Percentiles rank a stretch among this genome's conserved stretches.
Evolutionary conservation across 106 monocot genomes (phyloP).

Genomic region (Phalaenopsis aphrodite): DNA sequence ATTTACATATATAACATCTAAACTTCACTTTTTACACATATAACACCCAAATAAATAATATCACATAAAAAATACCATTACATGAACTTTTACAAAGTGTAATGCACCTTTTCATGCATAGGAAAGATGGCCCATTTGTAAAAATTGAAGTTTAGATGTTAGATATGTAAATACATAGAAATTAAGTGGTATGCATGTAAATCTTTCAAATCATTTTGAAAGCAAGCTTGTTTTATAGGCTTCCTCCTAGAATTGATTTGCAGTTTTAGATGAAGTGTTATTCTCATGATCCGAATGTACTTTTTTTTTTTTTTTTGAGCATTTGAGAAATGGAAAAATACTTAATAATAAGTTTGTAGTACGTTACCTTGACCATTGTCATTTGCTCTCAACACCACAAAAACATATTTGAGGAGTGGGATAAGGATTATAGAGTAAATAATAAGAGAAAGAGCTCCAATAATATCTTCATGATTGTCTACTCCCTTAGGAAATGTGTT

Average conservation of each 20-base stretch:
- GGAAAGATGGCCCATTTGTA: too few relatives aligned
- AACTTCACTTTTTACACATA: too few relatives aligned
- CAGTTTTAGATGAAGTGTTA: not conserved
- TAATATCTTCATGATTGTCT: slow-evolving; percentile 57
- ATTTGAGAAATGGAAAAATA: not conserved
- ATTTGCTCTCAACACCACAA: slow-evolving; percentile 77
- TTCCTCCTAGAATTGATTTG: not conserved
- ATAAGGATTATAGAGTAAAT: slow-evolving; percentile 85
- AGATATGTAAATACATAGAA: too few relatives aligned
- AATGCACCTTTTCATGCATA: too few relatives aligned
- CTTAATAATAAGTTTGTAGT: not conserved
- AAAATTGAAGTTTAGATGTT: too few relatives aligned
- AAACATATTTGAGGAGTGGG: slow-evolving; percentile 79
- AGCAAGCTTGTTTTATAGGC: too few relatives aligned
- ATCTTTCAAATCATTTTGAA: too few relatives aligned
- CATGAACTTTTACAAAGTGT: too few relatives aligned
- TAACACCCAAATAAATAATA: too few relatives aligned
- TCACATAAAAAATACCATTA: too few relatives aligned
- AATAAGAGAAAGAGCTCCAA: slow-evolving; percentile 92
- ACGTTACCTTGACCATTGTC: slow-evolving; percentile 85
- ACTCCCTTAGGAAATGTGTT: slow-evolving; percentile 78
- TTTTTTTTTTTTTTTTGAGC: not conserved
- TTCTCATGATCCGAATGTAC: not conserved
- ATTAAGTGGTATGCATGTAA: too few relatives aligned
- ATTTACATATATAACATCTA: too few relatives aligned